A percentile compares a stretch with the other conserved stretches of the same genome.
phyloP scores from a whole-genome alignment of 768 basidiomycete species.

The Suillus alpinus region DNA sequence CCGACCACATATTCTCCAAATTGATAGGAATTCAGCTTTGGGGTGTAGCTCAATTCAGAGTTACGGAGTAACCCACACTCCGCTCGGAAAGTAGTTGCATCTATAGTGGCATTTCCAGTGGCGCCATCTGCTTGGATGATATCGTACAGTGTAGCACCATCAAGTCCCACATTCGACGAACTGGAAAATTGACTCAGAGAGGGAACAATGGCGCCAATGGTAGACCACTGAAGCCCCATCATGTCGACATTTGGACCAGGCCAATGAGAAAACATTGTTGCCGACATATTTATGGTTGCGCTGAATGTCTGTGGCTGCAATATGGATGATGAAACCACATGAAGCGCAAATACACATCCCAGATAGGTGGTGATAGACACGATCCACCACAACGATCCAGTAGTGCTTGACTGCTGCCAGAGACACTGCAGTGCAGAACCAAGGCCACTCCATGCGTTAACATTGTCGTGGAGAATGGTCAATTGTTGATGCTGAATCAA shows the following conservation, averaged over 20 bases:
- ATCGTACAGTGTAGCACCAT: slow-evolving; percentile 7
- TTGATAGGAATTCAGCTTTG: not conserved
- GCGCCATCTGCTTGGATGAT: not conserved
- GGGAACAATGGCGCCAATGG: not conserved
- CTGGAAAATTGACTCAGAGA: slow-evolving; percentile 1
- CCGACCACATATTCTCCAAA: not conserved
- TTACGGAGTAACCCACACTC: slow-evolving; percentile 5
- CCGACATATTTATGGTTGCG: not conserved
- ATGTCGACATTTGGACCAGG: not conserved
- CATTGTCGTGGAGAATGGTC: slow-evolving; percentile 2
- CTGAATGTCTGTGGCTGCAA: slow-evolving; percentile 7
- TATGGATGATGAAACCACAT: slow-evolving; percentile 10
- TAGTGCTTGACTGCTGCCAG: slow-evolving; percentile 4
- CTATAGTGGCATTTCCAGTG: slow-evolving; percentile 6
- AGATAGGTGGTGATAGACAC: slow-evolving; percentile 5
- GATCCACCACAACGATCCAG: not conserved
- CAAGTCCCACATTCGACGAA: not conserved
- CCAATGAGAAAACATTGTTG: not conserved
- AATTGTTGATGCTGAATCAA: slow-evolving; percentile 4
- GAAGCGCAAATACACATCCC: not conserved
- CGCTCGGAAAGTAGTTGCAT: slow-evolving; percentile 7
- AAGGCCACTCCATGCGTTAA: slow-evolving; percentile 7
- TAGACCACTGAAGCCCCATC: not conserved
- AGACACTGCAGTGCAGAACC: slow-evolving; percentile 4
- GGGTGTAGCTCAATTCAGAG: not conserved